Evolutionary conservation across 148 eudicot species (phyloP), one percentile per base, ranked within the genome.

Genomic region (Vaccinium vitisidaea): DNA sequence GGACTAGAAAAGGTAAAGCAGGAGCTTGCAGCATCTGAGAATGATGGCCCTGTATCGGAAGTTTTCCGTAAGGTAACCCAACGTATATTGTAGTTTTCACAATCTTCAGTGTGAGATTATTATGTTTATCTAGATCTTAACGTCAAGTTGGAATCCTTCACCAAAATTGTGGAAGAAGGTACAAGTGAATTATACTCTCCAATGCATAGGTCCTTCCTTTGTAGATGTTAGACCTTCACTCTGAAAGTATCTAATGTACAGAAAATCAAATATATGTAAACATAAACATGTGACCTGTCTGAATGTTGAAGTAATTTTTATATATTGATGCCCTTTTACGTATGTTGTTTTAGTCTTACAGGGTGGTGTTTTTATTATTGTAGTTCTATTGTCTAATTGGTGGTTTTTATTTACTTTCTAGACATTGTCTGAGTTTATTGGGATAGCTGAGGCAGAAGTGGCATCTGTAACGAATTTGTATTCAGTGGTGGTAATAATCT

Each of bases 1-100:
- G 98, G 98, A 75, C 58, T 95, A 67, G 98, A 93, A 84, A 97
- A 95, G 88, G 98, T 97, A 80, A 95, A 92, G 85, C 97, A 92
- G 88, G 99, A 97, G 89, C 84, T 93, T 75, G 82, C 82, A 82
- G 98, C 98, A 67, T 97, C 99, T 80, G 99, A 90, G 84, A 94
- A 88, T 84, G 98, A 97, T 86, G 99, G 99, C 59, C 96, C 99
- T 83, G 98, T 93, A 86, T 97, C 98, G 86, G 95, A 95, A 85
- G 86, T 84, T 84, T 97, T 97, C 83, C 88, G 85, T 21, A 93
- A 94, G 96, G 99, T 97, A 89, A 77, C 70, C 48, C 77, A 15
- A 12, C 36, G 54, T 52, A 56, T 69, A 65, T 16, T 74, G 16
- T 32, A 32, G 54, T 32, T 84, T 78, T 54, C 49, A 50, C 84